Evolutionary conservation across 345 rosid genomes (phyloP), one percentile per base, ranked within the genome.

Genomic region (Gynandropsis gynandra): DNA sequence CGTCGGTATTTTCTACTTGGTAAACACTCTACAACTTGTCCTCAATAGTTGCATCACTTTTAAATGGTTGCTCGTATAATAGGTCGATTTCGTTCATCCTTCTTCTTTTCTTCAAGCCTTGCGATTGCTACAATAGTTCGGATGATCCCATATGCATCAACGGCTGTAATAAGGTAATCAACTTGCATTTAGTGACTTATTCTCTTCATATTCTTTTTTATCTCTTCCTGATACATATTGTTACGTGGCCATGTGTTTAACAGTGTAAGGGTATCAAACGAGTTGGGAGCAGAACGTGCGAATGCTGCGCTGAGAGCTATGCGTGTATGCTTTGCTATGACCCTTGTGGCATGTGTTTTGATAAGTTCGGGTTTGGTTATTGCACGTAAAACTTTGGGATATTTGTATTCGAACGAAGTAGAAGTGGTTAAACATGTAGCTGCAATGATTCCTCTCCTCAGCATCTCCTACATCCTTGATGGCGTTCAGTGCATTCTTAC

Each of bases 101-200:
- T 43, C 29, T 33, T 36, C n/a, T 12, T n/a, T 35, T 6, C 8
- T 39, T 1, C 12, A 21, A 82, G 89, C 64, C 80, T 82, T 7
- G 82, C 61, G 50, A 78, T 86, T 7, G 65, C 68, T 31, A 37
- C 66, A 21, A 48, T 70, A 1, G 71, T 73, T 49, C 82, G 81
- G 78, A 85, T 76, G 87, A 70, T 82, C 55, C 79, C 89, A n/a
- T 73, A 39, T 15, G 95, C 89, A 39, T 76, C 79, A 9, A 36
- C 29, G 7, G 12, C 31, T 18, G 33, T 51, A 18, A 42, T 51
- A 4, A 36, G 55, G 55, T 51, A 51, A 19, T 35, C 42, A 36
- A 1, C 31, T 36, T 1, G 4, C 16, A 2, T 50, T 36, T 36
- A 5, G 29, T 24, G 5, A 24, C 29, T 24, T 24, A 2, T 24